Percentiles rank a stretch among this genome's conserved stretches.
Conservation (phyloP, 2,329 filamentous ascomycete genomes). For the Diaporthe vexans region DNA sequence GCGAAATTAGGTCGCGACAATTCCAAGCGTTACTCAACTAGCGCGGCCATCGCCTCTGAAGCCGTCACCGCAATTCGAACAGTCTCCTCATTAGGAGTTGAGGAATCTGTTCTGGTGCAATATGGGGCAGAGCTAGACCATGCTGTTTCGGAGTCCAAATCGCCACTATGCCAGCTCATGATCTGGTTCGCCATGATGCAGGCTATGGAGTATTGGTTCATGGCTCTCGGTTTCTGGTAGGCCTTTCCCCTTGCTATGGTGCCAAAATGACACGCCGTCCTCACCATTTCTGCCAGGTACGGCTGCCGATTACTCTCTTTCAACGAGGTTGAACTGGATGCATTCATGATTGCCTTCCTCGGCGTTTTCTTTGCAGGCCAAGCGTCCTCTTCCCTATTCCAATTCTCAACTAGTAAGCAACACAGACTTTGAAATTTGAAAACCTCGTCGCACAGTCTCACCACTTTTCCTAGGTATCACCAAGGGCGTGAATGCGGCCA, state of each 20-base stretch:
- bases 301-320: not conserved
- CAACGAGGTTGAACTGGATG: not conserved
- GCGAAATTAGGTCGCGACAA: not conserved
- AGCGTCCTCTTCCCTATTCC: not conserved
- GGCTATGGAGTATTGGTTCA: slow-evolving; percentile 57
- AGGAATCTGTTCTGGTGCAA: not conserved
- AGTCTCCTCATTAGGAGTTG: not conserved
- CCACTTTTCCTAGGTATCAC: not conserved
- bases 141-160: slow-evolving; percentile 46
- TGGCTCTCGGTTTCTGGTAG: slow-evolving; percentile 58
- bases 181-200: slow-evolving; percentile 54
- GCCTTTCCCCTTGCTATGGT: not conserved
- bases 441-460: not conserved
- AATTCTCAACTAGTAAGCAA: slow-evolving; percentile 4
- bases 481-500: slow-evolving; percentile 1
- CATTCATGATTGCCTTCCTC: not conserved
- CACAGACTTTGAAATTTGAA: not conserved
- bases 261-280: not conserved
- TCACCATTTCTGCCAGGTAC: not conserved
- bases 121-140: not conserved
- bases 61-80: not conserved
- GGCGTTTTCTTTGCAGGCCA: slow-evolving; percentile 11
- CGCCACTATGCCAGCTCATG: slow-evolving; percentile 53
- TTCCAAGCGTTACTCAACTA: slow-evolving; percentile 8
- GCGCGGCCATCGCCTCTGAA: slow-evolving; percentile 4